Evolutionary conservation across 305 asterid species (phyloP).

Genomic region (Fraxinus ornus): DNA sequence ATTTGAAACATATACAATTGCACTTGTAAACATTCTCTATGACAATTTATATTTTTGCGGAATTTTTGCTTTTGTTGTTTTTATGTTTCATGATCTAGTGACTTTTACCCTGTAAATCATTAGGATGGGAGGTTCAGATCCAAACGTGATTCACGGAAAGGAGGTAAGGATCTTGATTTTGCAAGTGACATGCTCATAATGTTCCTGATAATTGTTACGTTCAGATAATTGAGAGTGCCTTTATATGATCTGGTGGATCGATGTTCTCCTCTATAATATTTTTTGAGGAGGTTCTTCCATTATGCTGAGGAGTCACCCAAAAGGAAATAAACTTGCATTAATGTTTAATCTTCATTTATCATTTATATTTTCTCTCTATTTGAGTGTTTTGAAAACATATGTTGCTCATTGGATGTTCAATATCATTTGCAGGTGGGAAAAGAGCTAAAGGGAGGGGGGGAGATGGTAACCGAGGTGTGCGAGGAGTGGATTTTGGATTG

Average conservation of each 20-base stretch:
- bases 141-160: conserved; percentile 93
- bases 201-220: conserved; percentile 4
- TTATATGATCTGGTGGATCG: conserved; percentile 1
- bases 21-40: conserved; percentile 1
- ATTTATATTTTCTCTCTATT: background rate
- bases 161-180: conserved; percentile 59
- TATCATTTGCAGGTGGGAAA: conserved; percentile 71
- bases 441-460: conserved; percentile 93
- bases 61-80: conserved; percentile 20
- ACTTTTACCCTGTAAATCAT: conserved; percentile 42
- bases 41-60: conserved; percentile 9
- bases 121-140: conserved; percentile 98
- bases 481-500: conserved; percentile 93
- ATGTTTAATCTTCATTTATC: background rate
- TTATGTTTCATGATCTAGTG: conserved; percentile 28
- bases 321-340: background rate
- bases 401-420: background rate
- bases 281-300: background rate
- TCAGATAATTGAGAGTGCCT: background rate
- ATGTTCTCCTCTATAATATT: background rate
- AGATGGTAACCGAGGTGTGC: conserved; percentile 70
- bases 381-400: conserved; percentile 23
- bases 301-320: background rate
- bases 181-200: conserved; percentile 13
- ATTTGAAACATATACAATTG: background rate